A percentile compares a stretch with the other conserved stretches of the same genome.
These are phyloP conservation scores for Pezizomycotina sp. DNA, from an alignment of 2,329 filamentous ascomycete species.

Conservation along the genomic window DNA sequence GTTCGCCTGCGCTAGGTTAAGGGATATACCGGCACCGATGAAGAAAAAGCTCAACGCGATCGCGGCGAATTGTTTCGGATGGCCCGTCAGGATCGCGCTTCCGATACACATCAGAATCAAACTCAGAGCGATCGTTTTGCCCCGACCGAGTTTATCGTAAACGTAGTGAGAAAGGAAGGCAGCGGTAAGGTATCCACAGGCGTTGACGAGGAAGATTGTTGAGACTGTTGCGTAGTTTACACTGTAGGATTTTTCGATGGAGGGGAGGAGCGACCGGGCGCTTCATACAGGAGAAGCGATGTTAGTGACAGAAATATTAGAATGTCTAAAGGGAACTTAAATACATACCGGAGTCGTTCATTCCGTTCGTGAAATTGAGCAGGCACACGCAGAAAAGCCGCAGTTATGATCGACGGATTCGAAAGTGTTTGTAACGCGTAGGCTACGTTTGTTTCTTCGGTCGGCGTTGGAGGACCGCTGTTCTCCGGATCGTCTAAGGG, in stretches of 20 bases:
- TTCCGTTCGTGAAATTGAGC: constrained; percentile 50
- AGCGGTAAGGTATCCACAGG: constrained; percentile 57
- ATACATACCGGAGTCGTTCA: constrained; percentile 62
- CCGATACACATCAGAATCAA: constrained; percentile 42
- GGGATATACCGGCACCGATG: constrained; percentile 42
- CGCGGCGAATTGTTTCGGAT: constrained; percentile 51
- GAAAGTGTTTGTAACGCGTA: no score
- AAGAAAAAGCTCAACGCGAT: constrained; percentile 54
- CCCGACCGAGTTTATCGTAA: constrained; percentile 46
- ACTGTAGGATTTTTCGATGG: constrained; percentile 57
- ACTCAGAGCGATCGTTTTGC: constrained; percentile 44
- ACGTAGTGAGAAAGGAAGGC: constrained; percentile 53
- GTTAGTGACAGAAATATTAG: no score
- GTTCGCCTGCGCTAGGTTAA: constrained; percentile 39
- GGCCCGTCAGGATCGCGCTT: constrained; percentile 49
- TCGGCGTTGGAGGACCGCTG: no score
- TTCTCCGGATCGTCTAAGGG: no score
- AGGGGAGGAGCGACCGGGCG: constrained; percentile 66
- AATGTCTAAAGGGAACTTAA: no score
- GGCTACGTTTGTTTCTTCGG: no score
- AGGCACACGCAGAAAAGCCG: no score
- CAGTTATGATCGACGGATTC: no score
- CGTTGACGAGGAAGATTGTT: constrained; percentile 64
- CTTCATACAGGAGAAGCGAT: no score
- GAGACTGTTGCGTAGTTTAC: constrained; percentile 68